A percentile compares a stretch with the other conserved stretches of the same genome.
Conservation (phyloP, 805 yeast species). For the Wilhelminamyces savonicus region DNA sequence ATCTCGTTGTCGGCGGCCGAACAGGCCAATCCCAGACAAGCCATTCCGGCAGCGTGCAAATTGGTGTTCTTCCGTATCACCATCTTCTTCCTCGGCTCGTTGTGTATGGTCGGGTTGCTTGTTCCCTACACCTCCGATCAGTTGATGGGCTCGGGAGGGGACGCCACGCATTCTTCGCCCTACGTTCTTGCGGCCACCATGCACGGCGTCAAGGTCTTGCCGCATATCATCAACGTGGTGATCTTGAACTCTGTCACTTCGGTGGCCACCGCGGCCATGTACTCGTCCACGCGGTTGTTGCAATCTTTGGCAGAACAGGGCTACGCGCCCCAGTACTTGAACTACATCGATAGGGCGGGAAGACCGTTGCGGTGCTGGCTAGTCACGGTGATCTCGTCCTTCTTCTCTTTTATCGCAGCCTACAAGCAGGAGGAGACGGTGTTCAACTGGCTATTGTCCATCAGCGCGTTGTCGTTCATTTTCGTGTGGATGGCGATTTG, state of each 20-base stretch:
- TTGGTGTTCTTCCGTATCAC: conserved; percentile 21
- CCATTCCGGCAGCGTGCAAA: conserved; percentile 19
- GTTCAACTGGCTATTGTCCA: conserved; percentile 23
- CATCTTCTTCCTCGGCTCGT: conserved; percentile 22
- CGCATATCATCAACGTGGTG: conserved; percentile 27
- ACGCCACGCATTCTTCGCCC: conserved; percentile 19
- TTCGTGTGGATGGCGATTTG: conserved; percentile 20
- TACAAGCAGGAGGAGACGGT: conserved; percentile 25
- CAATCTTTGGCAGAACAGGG: conserved; percentile 23
- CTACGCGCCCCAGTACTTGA: conserved; percentile 20
- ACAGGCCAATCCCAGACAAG: conserved; percentile 19
- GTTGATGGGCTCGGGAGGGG: conserved; percentile 26
- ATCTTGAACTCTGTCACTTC: conserved; percentile 26
- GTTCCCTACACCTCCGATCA: conserved; percentile 28
- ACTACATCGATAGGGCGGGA: conserved; percentile 19
- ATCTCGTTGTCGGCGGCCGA: conserved; percentile 25
- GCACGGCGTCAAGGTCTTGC: conserved; percentile 20
- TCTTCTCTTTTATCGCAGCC: conserved; percentile 21
- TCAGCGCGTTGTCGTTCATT: conserved; percentile 21
- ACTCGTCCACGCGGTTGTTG: conserved; percentile 19
- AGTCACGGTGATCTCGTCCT: conserved; percentile 14
- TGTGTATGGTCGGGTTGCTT: conserved; percentile 27
- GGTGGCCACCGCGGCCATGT: conserved; percentile 26
- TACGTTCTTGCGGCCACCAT: conserved; percentile 22
- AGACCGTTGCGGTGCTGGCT: conserved; percentile 23